Evolutionary conservation across 805 yeast species (phyloP).

Genomic region (Hanseniaspora opuntiae): DNA sequence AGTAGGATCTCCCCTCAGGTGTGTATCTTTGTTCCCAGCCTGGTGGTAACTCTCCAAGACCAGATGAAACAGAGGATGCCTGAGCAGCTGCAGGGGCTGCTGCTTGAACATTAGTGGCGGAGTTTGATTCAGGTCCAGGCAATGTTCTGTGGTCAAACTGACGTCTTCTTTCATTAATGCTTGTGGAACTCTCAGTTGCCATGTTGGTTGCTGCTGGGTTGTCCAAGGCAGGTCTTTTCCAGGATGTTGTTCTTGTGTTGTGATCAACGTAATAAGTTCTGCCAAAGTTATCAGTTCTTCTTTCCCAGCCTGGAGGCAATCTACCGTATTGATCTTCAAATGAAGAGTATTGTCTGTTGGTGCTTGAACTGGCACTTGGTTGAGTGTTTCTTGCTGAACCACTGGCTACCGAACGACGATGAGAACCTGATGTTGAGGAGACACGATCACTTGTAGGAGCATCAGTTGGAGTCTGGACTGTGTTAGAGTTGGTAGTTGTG

Average conservation of each 20-base stretch:
- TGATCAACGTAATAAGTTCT: constrained; percentile 97
- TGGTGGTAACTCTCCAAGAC: constrained; percentile 90
- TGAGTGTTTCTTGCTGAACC: constrained; percentile 18
- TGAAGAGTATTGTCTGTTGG: constrained; percentile 62
- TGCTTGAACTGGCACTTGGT: constrained; percentile 13
- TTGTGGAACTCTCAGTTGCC: constrained; percentile 39
- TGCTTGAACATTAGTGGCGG: constrained; percentile 29
- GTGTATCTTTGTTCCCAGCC: constrained; percentile 99
- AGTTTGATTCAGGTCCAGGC: constrained; percentile 50
- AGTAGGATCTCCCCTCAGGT: constrained; percentile 95
- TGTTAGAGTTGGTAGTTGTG: neutral
- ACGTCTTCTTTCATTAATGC: constrained; percentile 76
- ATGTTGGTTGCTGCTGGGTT: constrained; percentile 39
- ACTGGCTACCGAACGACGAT: constrained; percentile 14
- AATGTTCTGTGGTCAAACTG: constrained; percentile 83
- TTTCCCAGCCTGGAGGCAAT: constrained; percentile 97
- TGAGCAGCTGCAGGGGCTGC: constrained; percentile 31
- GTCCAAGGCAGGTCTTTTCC: constrained; percentile 88
- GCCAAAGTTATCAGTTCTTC: constrained; percentile 93
- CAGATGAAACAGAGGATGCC: constrained; percentile 74
- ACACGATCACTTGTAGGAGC: neutral
- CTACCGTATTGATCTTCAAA: constrained; percentile 96
- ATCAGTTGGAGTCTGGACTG: neutral
- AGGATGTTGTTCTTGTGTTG: constrained; percentile 93
- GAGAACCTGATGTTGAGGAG: constrained; percentile 4